Evolutionary conservation across 176 grass and related monocot genomes (phyloP).

Genomic region (Zoysia pacifica): DNA sequence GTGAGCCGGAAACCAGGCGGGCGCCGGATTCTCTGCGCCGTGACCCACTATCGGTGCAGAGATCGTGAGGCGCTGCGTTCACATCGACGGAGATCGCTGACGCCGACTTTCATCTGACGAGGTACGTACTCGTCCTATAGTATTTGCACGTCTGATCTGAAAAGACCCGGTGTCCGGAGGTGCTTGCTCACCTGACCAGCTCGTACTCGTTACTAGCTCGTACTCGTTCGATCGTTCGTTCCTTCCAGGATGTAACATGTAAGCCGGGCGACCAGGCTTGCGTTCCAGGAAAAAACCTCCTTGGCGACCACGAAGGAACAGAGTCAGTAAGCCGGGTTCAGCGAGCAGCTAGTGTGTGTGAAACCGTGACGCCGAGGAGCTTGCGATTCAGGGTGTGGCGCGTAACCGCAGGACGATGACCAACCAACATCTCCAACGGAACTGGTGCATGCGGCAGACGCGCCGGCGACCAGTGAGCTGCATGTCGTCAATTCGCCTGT

Average conservation of each 20-base stretch:
- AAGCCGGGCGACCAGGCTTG: constrained; percentile 14
- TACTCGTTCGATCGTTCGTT: background rate
- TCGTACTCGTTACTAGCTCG: too few species aligned
- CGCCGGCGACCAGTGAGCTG: too few species aligned
- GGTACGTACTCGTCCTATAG: background rate
- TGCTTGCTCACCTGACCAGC: background rate
- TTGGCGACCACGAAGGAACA: background rate
- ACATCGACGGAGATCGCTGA: constrained; percentile 19
- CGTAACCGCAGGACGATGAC: too few species aligned
- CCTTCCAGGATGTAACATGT: background rate
- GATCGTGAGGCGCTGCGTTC: constrained; percentile 35
- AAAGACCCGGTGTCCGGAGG: background rate
- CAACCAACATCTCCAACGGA: background rate
- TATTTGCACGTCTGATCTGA: constrained; percentile 39
- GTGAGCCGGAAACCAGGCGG: constrained; percentile 46
- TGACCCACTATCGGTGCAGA: background rate
- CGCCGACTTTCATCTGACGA: constrained; percentile 22
- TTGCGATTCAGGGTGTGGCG: too few species aligned
- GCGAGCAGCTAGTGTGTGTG: background rate
- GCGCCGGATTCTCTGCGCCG: constrained; percentile 46
- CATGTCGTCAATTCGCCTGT: too few species aligned
- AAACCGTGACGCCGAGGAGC: background rate
- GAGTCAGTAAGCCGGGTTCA: background rate
- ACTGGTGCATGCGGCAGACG: background rate
- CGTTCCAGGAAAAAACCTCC: constrained; percentile 38